Conservation (phyloP, 2,329 filamentous ascomycete species). For the Tolypocladium amazonense region DNA sequence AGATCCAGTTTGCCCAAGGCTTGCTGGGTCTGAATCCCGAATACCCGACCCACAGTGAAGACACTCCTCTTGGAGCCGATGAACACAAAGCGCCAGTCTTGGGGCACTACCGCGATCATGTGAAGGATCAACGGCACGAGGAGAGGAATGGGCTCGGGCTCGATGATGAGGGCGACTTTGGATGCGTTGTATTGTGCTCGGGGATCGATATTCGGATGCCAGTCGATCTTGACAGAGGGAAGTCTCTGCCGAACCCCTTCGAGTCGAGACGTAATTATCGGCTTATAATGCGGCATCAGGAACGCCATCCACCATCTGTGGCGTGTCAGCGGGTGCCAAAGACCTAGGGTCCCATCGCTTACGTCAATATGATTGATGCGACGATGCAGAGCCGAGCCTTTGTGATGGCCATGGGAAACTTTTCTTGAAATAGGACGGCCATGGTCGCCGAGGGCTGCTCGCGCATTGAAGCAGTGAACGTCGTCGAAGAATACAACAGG, state of each 20-base stretch:
- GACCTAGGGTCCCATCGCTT: not conserved
- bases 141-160: constrained; percentile 34
- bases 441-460: too few relatives aligned
- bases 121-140: constrained; percentile 39
- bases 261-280: constrained; percentile 25
- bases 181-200: constrained; percentile 31
- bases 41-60: constrained; percentile 30
- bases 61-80: constrained; percentile 39
- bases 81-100: constrained; percentile 44
- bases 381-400: not conserved
- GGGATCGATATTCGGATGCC: constrained; percentile 20
- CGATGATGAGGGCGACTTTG: constrained; percentile 41
- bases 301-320: constrained; percentile 36
- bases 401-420: not conserved
- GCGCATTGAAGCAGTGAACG: too few relatives aligned
- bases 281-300: constrained; percentile 31
- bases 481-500: too few relatives aligned
- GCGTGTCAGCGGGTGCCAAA: not conserved
- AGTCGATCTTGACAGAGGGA: constrained; percentile 26
- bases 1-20: constrained; percentile 41
- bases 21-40: constrained; percentile 37
- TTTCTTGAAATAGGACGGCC: too few relatives aligned
- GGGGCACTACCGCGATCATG: constrained; percentile 40
- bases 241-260: constrained; percentile 23
- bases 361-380: not conserved